Percentiles rank a stretch among this genome's conserved stretches.
Conservation (phyloP, 179 eudicot species). For the Nepenthes alata region DNA sequence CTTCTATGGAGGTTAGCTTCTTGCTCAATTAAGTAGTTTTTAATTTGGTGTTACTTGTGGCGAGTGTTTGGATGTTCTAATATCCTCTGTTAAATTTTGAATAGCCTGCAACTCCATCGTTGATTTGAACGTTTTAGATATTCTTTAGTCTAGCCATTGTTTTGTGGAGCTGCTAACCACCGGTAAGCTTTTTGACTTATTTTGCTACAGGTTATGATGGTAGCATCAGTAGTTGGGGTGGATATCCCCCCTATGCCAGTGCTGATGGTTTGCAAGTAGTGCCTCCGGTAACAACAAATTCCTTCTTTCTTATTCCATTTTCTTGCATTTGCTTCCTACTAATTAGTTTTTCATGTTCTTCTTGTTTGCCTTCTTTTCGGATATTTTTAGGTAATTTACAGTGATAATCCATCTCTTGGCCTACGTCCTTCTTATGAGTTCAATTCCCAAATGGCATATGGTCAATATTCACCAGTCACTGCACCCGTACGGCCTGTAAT, state of each 20-base stretch:
- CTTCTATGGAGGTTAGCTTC: conserved; percentile 71
- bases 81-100: neutral
- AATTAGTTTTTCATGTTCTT: conserved; percentile 1
- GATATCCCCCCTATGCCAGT: conserved; percentile 61
- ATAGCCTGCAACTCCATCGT: no score
- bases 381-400: conserved; percentile 50
- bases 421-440: conserved; percentile 62
- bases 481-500: conserved; percentile 72
- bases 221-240: conserved; percentile 58
- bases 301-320: neutral
- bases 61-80: neutral
- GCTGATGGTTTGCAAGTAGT: conserved; percentile 74
- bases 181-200: neutral
- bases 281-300: conserved; percentile 61
- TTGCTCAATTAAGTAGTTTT: neutral
- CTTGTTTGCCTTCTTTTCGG: neutral
- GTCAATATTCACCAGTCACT: conserved; percentile 78
- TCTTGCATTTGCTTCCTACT: neutral
- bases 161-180: no score
- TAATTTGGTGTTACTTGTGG: neutral
- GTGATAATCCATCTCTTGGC: conserved; percentile 63
- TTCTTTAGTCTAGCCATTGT: no score
- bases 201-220: conserved; percentile 57
- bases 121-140: no score
- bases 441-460: conserved; percentile 72